Base-by-base conservation (phyloP, 2,329 filamentous ascomycete genomes). In the Phaeosphaeriaceae sp. region DNA sequence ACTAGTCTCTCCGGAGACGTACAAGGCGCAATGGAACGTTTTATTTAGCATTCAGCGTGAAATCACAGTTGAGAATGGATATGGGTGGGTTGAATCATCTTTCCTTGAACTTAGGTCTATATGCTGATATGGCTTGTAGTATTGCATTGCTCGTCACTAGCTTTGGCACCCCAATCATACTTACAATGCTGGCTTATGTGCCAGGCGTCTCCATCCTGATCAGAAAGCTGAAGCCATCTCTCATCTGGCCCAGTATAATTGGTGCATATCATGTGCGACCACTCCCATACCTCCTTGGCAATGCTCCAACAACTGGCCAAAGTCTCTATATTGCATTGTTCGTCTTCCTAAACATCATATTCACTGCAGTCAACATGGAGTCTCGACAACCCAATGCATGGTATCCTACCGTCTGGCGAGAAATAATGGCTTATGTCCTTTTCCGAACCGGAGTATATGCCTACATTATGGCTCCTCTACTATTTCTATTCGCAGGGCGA, bases 231-330 rank as follows among this genome's bases (percentile, higher is more conserved):
- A 61, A 52, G 12, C 50, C 60, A 20, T 42, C 45, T 18, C 21
- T 61, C 2, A 42, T 58, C 11, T 63, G 51, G 37, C 58, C 60
- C 3, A 53, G 53, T 3, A 20, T 55, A 11, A 36, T 61, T 18
- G 46, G 53, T 5, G 48, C 37, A 2, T 58, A 60, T 43, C 60
- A 63, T 16, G 37, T 51, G 5, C 55, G 42, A 9, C 15, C 58
- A 4, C 53, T 63, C 2, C 60, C 53, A 9, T 59, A 35, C 8
- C 45, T 42, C 1, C 37, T 58, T 12, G 56, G 58, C 1, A 75
- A 76, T 46, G 66, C 66, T 3, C 79, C 78, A 0, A 80, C 75
- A 1, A 45, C 72, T 1, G 77, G 77, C 1, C 79, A 81, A 36
- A 58, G 66, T 46, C 71, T 81, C 8, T 81, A 77, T 58, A 76